Conservation (phyloP, 306 rosid genomes). For the Canavalia ensiformis region DNA sequence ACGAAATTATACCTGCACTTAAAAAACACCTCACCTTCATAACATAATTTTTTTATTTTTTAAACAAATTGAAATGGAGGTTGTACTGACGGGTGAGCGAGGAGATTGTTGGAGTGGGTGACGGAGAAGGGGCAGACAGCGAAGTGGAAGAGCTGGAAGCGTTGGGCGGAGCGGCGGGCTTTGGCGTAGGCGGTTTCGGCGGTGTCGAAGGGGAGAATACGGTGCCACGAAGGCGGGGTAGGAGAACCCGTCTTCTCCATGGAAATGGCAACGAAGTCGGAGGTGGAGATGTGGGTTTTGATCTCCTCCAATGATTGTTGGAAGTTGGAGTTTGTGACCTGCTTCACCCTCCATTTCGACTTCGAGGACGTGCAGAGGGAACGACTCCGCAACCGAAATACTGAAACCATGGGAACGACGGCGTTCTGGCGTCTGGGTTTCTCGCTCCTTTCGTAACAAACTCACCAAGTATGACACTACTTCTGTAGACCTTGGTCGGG, state of each 20-base stretch:
- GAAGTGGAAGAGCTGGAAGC: conserved; percentile 83
- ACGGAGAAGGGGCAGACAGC: conserved; percentile 89
- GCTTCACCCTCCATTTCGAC: conserved; percentile 74
- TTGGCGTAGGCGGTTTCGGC: conserved; percentile 71
- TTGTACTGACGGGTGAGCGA: conserved; percentile 79
- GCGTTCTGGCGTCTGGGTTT: too few species aligned
- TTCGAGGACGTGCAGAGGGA: conserved; percentile 51
- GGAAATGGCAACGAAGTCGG: conserved; percentile 81
- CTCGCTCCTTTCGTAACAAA: too few species aligned
- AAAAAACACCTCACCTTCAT: neutral
- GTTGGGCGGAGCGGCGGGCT: conserved; percentile 74
- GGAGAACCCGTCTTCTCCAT: conserved; percentile 76
- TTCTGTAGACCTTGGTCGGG: too few species aligned
- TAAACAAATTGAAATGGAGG: too few species aligned
- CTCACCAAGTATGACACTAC: too few species aligned
- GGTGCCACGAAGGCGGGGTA: conserved; percentile 71
- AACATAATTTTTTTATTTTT: too few species aligned
- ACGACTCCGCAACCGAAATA: conserved; percentile 56
- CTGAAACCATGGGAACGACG: conserved; percentile 39
- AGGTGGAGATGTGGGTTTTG: conserved; percentile 56
- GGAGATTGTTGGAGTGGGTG: conserved; percentile 54
- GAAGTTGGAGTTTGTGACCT: conserved; percentile 76
- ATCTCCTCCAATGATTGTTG: conserved; percentile 64
- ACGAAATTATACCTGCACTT: conserved; percentile 75
- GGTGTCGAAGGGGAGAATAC: conserved; percentile 72